Percentiles rank a stretch among this genome's conserved stretches.
These are phyloP conservation scores for Ceratocystiopsis minuta DNA, from an alignment of 2,329 filamentous ascomycete species.

Conservation along the genomic window DNA sequence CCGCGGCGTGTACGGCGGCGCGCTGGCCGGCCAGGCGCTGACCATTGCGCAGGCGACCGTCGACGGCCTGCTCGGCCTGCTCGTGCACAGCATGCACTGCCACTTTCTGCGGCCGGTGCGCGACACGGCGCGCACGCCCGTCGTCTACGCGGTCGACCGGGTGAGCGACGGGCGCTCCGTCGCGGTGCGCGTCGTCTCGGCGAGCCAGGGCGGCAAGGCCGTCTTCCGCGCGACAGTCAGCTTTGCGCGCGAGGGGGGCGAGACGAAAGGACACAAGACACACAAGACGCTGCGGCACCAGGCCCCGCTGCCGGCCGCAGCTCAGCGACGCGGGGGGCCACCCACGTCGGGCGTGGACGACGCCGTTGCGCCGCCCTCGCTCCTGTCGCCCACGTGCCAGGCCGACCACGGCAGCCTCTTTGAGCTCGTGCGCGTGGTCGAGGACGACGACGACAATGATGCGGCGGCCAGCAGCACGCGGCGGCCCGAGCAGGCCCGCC, in stretches of 20 bases:
- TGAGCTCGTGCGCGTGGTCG: neutral
- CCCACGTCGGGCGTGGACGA: neutral
- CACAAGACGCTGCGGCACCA: neutral
- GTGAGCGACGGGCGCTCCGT: conserved; percentile 2
- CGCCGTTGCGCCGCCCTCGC: neutral
- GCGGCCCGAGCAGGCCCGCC: neutral
- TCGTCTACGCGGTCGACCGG: conserved; percentile 1
- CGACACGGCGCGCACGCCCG: neutral
- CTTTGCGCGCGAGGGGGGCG: neutral
- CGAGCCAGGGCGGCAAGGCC: neutral
- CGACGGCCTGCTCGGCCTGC: neutral
- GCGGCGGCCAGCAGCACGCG: no score
- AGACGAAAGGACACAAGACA: no score
- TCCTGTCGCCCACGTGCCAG: neutral
- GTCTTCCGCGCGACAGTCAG: conserved; percentile 1
- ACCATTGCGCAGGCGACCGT: neutral
- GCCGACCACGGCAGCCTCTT: neutral
- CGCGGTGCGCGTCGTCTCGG: neutral
- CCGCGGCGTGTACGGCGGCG: conserved; percentile 4
- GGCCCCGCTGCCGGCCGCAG: neutral
- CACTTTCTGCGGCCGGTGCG: conserved; percentile 1
- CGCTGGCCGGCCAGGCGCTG: conserved; percentile 3
- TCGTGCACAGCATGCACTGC: conserved; percentile 7
- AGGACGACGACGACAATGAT: no score
- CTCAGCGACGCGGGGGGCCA: neutral